Evolutionary conservation across 1,284 basidiomycete species (phyloP).

Genomic region (Puccinia hordei): DNA sequence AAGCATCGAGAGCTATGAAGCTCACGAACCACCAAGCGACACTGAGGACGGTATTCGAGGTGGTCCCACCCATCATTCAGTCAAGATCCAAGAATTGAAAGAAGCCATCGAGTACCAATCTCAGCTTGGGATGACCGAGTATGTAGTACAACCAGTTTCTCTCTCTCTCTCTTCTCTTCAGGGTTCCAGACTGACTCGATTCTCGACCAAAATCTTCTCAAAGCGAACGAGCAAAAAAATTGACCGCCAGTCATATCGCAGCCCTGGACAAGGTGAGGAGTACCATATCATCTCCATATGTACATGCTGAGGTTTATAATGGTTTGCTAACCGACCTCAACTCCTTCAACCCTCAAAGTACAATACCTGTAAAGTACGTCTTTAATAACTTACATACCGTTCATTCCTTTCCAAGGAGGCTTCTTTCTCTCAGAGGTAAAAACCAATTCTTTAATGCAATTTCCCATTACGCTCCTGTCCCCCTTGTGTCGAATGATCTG

Average conservation of each 20-base stretch:
- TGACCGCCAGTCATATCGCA: conserved; percentile 12
- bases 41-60: too few relatives aligned
- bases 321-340: not conserved
- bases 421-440: not conserved
- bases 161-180: not conserved
- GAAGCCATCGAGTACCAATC: conserved; percentile 1
- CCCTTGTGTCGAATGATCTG: too few relatives aligned
- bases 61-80: not conserved
- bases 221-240: not conserved
- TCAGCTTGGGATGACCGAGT: conserved; percentile 13
- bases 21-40: not conserved
- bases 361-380: conserved; percentile 24
- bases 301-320: not conserved
- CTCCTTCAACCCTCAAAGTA: not conserved
- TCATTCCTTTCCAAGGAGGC: too few relatives aligned
- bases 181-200: not conserved
- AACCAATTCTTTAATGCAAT: too few relatives aligned
- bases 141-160: too few relatives aligned
- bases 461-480: not conserved
- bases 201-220: not conserved
- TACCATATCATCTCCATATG: too few relatives aligned
- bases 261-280: conserved; percentile 20
- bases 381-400: not conserved
- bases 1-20: not conserved
- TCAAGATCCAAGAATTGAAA: not conserved